These are phyloP conservation scores for Populus trichocarpa DNA, from an alignment of 441 rosid genomes.

Conservation along the genomic window DNA sequence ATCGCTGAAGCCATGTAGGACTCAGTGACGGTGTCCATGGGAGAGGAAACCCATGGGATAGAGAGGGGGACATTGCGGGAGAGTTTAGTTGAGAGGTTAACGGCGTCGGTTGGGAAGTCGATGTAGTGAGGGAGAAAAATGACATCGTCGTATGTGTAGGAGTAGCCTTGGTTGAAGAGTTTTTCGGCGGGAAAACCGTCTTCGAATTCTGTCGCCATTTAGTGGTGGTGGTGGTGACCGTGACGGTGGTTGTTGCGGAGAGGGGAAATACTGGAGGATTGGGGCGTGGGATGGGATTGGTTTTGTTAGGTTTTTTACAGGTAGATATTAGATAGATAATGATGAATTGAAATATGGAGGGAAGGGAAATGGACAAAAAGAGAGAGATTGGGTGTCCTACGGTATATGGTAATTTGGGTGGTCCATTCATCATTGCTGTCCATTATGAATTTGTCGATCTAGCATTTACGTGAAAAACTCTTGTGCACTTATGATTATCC, in stretches of 20 bases:
- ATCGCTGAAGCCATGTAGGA: conserved; percentile 83
- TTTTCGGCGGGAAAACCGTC: conserved; percentile 66
- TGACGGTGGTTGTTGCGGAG: not conserved
- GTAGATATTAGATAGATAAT: not conserved
- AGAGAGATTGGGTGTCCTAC: not conserved
- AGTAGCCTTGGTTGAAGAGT: conserved; percentile 68
- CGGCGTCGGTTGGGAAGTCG: conserved; percentile 78
- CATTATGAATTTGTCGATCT: too few species aligned
- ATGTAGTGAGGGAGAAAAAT: conserved; percentile 86
- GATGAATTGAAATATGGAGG: not conserved
- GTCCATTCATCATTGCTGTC: not conserved
- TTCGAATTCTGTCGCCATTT: conserved; percentile 22
- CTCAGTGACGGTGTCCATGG: conserved; percentile 96
- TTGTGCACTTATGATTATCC: too few species aligned
- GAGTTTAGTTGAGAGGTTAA: conserved; percentile 63
- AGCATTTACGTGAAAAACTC: too few species aligned
- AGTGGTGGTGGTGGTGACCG: not conserved
- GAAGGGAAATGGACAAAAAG: not conserved
- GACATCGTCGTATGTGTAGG: conserved; percentile 88
- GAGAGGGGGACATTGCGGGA: conserved; percentile 70
- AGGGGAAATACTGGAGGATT: too few species aligned
- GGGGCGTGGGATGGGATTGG: not conserved
- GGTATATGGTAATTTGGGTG: not conserved
- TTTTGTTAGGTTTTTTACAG: not conserved
- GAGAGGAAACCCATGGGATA: conserved; percentile 87